Percentiles rank a stretch among this genome's conserved stretches.
These are phyloP conservation scores for Isatis tinctoria DNA, from an alignment of 345 rosid genomes.

Conservation along the genomic window DNA sequence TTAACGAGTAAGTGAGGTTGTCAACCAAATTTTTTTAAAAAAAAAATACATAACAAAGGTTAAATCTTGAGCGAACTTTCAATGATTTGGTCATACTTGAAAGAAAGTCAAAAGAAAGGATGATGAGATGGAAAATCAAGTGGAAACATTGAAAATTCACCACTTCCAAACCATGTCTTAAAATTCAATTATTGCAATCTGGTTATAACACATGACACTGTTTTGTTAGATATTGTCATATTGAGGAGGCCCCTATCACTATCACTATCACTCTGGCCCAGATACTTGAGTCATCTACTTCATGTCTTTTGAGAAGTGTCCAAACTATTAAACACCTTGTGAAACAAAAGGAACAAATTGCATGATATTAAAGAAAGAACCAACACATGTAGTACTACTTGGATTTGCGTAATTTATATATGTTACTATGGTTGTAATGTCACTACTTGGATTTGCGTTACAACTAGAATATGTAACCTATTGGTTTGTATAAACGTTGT, in stretches of 20 bases:
- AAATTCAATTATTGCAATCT: neutral
- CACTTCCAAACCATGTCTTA: conserved; percentile 17
- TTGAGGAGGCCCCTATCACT: conserved; percentile 3
- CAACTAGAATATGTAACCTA: no score
- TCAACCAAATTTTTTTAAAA: neutral
- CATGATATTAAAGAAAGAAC: neutral
- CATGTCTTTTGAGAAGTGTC: neutral
- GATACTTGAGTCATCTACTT: neutral
- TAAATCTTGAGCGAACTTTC: conserved; percentile 17
- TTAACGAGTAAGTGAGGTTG: neutral
- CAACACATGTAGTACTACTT: neutral
- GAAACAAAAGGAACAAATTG: neutral
- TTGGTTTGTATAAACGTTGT: no score
- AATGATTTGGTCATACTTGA: conserved; percentile 20
- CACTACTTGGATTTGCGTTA: no score
- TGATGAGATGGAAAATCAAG: conserved; percentile 1
- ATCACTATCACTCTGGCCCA: conserved; percentile 1
- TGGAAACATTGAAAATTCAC: conserved; percentile 7
- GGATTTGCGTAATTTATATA: no score
- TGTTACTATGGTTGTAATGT: no score
- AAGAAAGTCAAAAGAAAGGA: neutral
- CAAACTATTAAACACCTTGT: neutral
- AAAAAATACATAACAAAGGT: neutral
- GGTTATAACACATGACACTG: conserved; percentile 21
- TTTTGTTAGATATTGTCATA: conserved; percentile 21